Conservation (phyloP, 225 moss, liverwort and hornwort genomes). For the Neckera pumila region DNA sequence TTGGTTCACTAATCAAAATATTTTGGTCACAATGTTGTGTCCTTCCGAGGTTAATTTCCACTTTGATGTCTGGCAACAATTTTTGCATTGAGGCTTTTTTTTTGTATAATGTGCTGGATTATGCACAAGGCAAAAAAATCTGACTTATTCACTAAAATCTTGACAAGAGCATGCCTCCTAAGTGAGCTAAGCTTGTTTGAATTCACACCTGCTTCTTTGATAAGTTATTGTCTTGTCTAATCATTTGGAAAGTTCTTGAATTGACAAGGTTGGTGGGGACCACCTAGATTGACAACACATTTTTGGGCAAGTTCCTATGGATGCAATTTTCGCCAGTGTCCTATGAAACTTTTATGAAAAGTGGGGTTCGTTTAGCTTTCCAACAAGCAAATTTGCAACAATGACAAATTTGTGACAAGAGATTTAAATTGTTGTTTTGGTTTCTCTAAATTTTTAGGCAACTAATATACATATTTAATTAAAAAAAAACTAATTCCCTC, state of each 20-base stretch:
- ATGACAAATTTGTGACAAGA: background rate
- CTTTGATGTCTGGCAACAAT: fast-evolving
- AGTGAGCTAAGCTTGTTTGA: fast-evolving
- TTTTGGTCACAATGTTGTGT: too few species aligned
- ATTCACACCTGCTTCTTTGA: background rate
- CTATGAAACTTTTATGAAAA: background rate
- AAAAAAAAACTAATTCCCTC: background rate
- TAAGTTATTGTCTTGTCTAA: background rate
- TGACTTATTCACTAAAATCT: background rate
- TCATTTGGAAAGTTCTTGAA: background rate
- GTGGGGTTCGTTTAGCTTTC: fast-evolving
- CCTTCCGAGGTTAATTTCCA: background rate
- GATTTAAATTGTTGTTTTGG: background rate
- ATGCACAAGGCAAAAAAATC: background rate
- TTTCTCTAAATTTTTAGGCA: background rate
- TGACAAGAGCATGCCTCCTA: fast-evolving
- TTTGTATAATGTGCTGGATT: background rate
- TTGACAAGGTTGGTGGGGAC: fast-evolving
- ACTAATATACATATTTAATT: background rate
- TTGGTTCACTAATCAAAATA: background rate
- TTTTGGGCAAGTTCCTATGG: background rate
- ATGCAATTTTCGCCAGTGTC: fast-evolving
- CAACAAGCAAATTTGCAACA: background rate
- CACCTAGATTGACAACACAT: background rate
- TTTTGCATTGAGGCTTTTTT: fast-evolving